Base-by-base conservation (phyloP, 495 filamentous ascomycete genomes). In the Hyaloscypha finlandica region DNA sequence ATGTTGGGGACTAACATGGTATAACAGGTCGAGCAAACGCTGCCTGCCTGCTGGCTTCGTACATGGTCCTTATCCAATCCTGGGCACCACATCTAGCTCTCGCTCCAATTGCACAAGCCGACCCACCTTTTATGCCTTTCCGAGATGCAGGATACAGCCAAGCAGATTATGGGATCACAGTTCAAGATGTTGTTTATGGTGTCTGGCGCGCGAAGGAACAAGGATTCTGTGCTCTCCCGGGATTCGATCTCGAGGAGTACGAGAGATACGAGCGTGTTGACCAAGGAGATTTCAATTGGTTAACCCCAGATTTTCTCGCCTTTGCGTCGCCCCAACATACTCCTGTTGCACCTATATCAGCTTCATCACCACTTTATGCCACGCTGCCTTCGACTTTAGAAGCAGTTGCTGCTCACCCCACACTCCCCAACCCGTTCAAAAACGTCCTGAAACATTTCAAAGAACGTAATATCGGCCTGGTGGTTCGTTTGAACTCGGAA, bases 281-380 rank as follows among this genome's bases (percentile, higher is more conserved):
- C 71, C 93, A 97, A 83, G 95, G 95, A 64, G 95, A 99, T 78
- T 99, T 99, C 89, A 99, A 99, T 82, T 99, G 95, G 95, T 83
- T 99, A 56, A 96, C 93, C 12, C 93, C 93, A 16, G 81, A 91
- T 66, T 99, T 99, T 79, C 86, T 99, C 16, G 95, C 95, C 20
- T 97, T 99, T 74, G 95, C 95, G 19, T 97, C 94, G 16, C 95
- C 95, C 11, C 94, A 98, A 74, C 89, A 90, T 71, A 83, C 85
- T 58, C 93, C 92, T 0, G 81, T 89, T 48, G 83, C 87, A 4
- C 86, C 90, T 25, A 89, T 96, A 53, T 83, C 86, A 19, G 79
- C 83, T 31, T 84, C 86, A 31, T 90, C 92, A 0, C 89, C 92
- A 20, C 83, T 86, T 65, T 96, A 89, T 78, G 81, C 84, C 20